Conservation (phyloP, 2,329 filamentous ascomycete species). For the Colletotrichum somersetense region DNA sequence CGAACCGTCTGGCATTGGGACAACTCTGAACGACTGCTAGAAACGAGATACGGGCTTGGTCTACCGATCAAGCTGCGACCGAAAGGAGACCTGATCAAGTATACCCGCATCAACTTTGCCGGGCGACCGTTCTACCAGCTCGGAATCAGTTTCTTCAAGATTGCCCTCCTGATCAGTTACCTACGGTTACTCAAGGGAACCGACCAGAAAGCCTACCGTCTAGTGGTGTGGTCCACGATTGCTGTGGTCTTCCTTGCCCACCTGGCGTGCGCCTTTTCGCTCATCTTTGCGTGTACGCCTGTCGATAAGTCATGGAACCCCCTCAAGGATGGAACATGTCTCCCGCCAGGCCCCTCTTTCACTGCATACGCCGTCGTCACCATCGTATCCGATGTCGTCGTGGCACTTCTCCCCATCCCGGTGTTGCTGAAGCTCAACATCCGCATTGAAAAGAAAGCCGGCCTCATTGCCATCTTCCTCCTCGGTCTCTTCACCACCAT, state of each 20-base stretch:
- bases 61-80: constrained; percentile 60
- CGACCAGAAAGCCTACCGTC: constrained; percentile 58
- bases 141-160: constrained; percentile 69
- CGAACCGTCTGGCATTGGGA: neutral
- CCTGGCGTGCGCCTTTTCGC: constrained; percentile 60
- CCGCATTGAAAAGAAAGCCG: constrained; percentile 61
- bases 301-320: constrained; percentile 63
- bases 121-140: constrained; percentile 67
- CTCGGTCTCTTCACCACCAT: constrained; percentile 67
- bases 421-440: constrained; percentile 63
- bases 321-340: constrained; percentile 55
- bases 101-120: constrained; percentile 64
- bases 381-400: constrained; percentile 63
- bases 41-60: constrained; percentile 67
- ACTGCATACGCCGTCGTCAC: constrained; percentile 65
- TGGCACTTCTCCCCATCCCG: constrained; percentile 64
- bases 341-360: constrained; percentile 61
- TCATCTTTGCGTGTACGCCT: constrained; percentile 64
- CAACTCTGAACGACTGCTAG: constrained; percentile 47
- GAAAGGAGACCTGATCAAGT: constrained; percentile 56
- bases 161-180: constrained; percentile 66
- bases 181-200: constrained; percentile 63
- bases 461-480: constrained; percentile 64
- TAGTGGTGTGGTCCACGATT: constrained; percentile 60
- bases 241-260: constrained; percentile 59